A percentile compares a stretch with the other conserved stretches of the same genome.
These are phyloP conservation scores for Phoma sp. DNA, from an alignment of 2,329 filamentous ascomycete genomes.

Conservation along the genomic window DNA sequence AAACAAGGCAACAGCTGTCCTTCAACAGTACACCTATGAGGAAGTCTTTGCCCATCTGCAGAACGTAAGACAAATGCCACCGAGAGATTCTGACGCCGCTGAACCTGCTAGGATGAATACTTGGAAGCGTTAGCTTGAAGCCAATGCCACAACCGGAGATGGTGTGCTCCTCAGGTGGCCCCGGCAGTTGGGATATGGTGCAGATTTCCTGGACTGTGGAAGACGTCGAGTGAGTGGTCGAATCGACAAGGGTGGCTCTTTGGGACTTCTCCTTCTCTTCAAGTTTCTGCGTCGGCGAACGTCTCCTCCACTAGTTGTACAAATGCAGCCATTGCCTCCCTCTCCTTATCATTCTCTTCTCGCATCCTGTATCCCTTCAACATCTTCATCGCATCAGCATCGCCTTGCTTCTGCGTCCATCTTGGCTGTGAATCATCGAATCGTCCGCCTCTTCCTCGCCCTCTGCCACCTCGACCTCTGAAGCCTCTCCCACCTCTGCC, in stretches of 20 bases:
- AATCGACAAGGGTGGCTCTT: neutral
- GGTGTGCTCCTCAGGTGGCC: neutral
- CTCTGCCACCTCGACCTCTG: slow-evolving; percentile 21
- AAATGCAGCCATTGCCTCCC: slow-evolving; percentile 52
- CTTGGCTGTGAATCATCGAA: slow-evolving; percentile 16
- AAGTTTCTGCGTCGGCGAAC: slow-evolving; percentile 22
- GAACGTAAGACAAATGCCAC: neutral
- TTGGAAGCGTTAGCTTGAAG: neutral
- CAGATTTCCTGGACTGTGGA: neutral
- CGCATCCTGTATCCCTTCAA: slow-evolving; percentile 35
- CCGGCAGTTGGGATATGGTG: neutral
- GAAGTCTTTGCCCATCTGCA: neutral
- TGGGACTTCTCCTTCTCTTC: neutral
- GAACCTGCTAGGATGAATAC: neutral
- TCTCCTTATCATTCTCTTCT: slow-evolving; percentile 36
- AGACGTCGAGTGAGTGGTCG: neutral
- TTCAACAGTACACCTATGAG: neutral
- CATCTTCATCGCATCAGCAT: slow-evolving; percentile 38
- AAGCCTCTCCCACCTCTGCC: slow-evolving; percentile 24
- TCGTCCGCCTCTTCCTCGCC: slow-evolving; percentile 22
- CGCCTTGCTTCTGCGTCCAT: slow-evolving; percentile 43
- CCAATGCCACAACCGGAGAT: neutral
- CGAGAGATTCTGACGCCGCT: neutral
- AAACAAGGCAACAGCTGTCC: neutral
- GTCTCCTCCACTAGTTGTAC: slow-evolving; percentile 37